Base-by-base conservation (phyloP, 2,329 filamentous ascomycete genomes). In the Penicillium capsulatum region DNA sequence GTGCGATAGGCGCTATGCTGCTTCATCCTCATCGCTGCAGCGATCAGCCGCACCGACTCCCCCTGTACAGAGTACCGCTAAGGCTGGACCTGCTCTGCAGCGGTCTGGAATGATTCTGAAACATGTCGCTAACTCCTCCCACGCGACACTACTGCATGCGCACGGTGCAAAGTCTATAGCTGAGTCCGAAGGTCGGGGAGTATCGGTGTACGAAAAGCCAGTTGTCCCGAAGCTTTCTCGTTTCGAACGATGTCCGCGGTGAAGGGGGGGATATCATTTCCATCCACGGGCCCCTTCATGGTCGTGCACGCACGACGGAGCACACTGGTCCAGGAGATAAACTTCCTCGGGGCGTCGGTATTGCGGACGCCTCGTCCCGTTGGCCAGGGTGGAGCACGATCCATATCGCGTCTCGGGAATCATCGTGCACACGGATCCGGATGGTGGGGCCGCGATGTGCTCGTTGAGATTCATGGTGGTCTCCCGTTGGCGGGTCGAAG, bases 371-470 rank as follows among this genome's bases (percentile, higher is more conserved):
- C 19, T 22, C 5, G 19, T 22, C 19, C 19, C 19, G 5, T 22
- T 22, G 19, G 19, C 26, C 13, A 6, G 6, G 26, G 2, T 14
- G 13, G 26, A 28, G 26, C 4, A 4, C 26, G 26, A 28, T 34
- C 16, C 31, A 30, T n/a, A 38, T 31, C 29, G 26, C 17, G 29
- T 33, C 30, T 34, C 42, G 35, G 34, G 36, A 45, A 15, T 44
- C 39, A 34, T 44, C 38, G 19, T 31, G 41, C 31, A 20, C 34
- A 48, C 44, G 44, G 37, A 44, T 27, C 39, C 58, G 58, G 58
- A 51, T 57, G 54, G 58, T 57, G 58, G 58, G 57, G 56, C 58
- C 57, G 19, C 19, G 54, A 42, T 31, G n/a, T 17, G 13, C 4
- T 11, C 14, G 20, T 19, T 16, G 26, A 36, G 9, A 27, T 24